Conservation (phyloP, 2,329 filamentous ascomycete genomes). For the Fusarium sp. region DNA sequence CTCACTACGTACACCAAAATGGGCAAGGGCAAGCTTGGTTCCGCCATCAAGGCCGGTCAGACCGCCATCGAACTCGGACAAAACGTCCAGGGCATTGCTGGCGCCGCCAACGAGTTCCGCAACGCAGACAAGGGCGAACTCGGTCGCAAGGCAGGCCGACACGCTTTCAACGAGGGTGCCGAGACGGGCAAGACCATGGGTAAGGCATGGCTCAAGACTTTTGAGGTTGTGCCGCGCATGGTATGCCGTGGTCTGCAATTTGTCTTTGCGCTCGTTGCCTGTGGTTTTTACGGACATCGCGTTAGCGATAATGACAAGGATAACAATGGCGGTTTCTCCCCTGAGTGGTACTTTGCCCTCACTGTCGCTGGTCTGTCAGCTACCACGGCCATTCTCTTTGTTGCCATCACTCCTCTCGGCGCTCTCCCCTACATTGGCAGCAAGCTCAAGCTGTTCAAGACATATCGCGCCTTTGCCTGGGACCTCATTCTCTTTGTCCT, state of each 20-base stretch:
- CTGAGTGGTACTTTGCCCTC: slow-evolving; percentile 74
- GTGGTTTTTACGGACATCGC: slow-evolving; percentile 75
- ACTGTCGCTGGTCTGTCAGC: slow-evolving; percentile 65
- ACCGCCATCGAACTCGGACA: slow-evolving; percentile 47
- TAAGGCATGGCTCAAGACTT: slow-evolving; percentile 57
- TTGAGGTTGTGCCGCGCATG: slow-evolving; percentile 60
- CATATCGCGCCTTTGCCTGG: slow-evolving; percentile 57
- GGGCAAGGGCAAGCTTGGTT: slow-evolving; percentile 44
- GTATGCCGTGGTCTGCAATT: slow-evolving; percentile 75
- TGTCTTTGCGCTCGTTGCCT: slow-evolving; percentile 73
- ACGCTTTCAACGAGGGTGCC: slow-evolving; percentile 48
- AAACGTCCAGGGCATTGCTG: slow-evolving; percentile 42
- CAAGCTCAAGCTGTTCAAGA: slow-evolving; percentile 49
- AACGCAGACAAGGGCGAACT: slow-evolving; percentile 48
- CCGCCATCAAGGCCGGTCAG: slow-evolving; percentile 48
- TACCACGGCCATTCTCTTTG: slow-evolving; percentile 59
- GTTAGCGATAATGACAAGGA: slow-evolving; percentile 53
- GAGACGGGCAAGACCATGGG: slow-evolving; percentile 54
- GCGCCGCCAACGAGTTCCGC: slow-evolving; percentile 45
- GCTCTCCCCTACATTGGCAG: slow-evolving; percentile 48
- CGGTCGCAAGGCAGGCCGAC: slow-evolving; percentile 46
- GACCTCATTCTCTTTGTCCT: slow-evolving; percentile 55
- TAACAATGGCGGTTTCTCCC: slow-evolving; percentile 52
- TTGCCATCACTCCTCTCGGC: slow-evolving; percentile 50
- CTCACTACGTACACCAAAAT: slow-evolving; percentile 34